Evolutionary conservation across 1,284 basidiomycete species (phyloP).

Genomic region (Grifola frondosa): DNA sequence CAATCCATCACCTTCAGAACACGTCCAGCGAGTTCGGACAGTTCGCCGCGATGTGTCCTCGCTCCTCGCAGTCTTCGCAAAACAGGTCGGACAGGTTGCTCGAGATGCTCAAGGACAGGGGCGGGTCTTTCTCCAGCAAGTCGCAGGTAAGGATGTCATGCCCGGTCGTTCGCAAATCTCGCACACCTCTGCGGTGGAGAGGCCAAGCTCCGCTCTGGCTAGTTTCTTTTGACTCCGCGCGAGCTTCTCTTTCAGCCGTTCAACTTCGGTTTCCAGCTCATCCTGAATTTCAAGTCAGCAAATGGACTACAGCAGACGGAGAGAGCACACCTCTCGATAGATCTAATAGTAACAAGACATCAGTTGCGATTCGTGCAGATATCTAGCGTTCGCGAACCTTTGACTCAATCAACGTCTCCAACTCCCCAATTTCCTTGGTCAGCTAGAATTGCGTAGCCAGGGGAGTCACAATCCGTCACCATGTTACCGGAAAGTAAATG

Average conservation of each 20-base stretch:
- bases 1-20: constrained; percentile 59
- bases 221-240: constrained; percentile 56
- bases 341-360: constrained; percentile 50
- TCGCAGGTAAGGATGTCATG: constrained; percentile 84
- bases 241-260: constrained; percentile 71
- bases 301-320: constrained; percentile 1
- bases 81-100: constrained; percentile 38
- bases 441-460: constrained; percentile 45
- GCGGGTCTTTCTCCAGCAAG: constrained; percentile 50
- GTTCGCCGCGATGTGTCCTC: constrained; percentile 66
- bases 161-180: constrained; percentile 83
- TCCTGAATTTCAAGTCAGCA: constrained; percentile 46
- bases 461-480: background rate
- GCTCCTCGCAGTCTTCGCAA: constrained; percentile 77
- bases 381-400: constrained; percentile 57
- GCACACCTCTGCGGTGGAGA: constrained; percentile 48
- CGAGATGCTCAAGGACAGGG: constrained; percentile 16
- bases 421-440: constrained; percentile 87
- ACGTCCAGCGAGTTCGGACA: constrained; percentile 82
- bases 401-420: constrained; percentile 86
- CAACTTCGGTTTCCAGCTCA: constrained; percentile 85
- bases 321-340: constrained; percentile 69
- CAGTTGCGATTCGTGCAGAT: background rate
- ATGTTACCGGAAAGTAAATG: background rate
- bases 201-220: constrained; percentile 47